These are phyloP conservation scores for Cystofilobasidium ferigula DNA, from an alignment of 768 basidiomycete genomes.

Conservation along the genomic window DNA sequence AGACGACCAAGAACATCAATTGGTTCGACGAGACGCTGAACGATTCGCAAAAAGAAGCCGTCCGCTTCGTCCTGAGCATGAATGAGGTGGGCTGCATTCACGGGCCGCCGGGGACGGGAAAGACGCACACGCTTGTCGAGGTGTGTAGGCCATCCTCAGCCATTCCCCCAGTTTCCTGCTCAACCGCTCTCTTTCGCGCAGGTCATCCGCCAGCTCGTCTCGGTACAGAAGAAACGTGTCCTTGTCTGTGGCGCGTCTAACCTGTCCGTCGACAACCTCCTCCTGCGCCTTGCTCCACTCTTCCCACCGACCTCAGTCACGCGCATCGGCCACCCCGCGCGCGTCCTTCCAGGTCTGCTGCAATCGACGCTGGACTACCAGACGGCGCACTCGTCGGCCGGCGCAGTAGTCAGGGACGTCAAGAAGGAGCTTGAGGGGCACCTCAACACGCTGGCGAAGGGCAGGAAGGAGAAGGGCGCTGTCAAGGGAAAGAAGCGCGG, in stretches of 20 bases:
- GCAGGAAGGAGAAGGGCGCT: slow-evolving; percentile 41
- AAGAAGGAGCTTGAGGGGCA: slow-evolving; percentile 70
- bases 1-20: slow-evolving; percentile 38
- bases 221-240: slow-evolving; percentile 43
- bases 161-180: slow-evolving; percentile 20
- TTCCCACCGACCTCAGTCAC: slow-evolving; percentile 47
- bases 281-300: slow-evolving; percentile 56
- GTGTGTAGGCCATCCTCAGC: slow-evolving; percentile 58
- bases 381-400: slow-evolving; percentile 44
- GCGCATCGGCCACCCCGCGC: slow-evolving; percentile 89
- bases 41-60: slow-evolving; percentile 68
- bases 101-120: slow-evolving; percentile 96
- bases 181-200: slow-evolving; percentile 23
- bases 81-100: slow-evolving; percentile 82
- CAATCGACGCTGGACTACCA: slow-evolving; percentile 41
- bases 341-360: slow-evolving; percentile 56
- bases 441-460: slow-evolving; percentile 55
- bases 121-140: slow-evolving; percentile 91
- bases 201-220: slow-evolving; percentile 39
- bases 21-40: slow-evolving; percentile 75
- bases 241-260: slow-evolving; percentile 91
- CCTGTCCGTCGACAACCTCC: slow-evolving; percentile 87
- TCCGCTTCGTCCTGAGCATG: slow-evolving; percentile 70
- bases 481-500: slow-evolving; percentile 57
- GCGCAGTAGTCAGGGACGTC: slow-evolving; percentile 73